These are phyloP conservation scores for Incumbomyces delicatus DNA, from an alignment of 2,329 filamentous ascomycete species.

Conservation along the genomic window DNA sequence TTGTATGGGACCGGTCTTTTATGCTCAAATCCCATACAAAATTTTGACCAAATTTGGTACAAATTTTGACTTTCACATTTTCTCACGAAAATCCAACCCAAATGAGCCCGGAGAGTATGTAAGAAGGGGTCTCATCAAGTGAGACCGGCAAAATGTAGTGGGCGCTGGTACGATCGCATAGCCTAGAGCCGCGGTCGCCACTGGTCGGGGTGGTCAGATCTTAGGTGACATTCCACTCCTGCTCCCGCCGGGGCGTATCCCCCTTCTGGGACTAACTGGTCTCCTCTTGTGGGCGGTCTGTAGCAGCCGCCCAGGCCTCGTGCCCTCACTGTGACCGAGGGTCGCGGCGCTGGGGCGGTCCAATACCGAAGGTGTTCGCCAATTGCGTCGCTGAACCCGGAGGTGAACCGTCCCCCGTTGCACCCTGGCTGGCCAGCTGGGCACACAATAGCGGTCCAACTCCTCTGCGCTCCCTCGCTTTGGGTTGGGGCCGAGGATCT, in stretches of 20 bases:
- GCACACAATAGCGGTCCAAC: background rate
- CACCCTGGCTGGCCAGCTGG: background rate
- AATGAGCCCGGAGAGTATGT: conserved; percentile 5
- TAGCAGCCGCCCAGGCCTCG: too few species aligned
- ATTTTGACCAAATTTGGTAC: too few species aligned
- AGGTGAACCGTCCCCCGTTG: background rate
- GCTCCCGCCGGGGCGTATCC: background rate
- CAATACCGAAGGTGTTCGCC: background rate
- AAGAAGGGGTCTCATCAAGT: background rate
- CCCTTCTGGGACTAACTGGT: background rate
- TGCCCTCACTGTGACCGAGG: background rate
- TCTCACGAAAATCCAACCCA: conserved; percentile 5
- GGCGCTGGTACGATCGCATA: background rate
- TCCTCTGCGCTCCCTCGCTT: background rate
- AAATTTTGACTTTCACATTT: conserved; percentile 12
- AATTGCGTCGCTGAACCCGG: background rate
- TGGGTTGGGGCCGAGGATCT: background rate
- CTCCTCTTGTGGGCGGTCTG: too few species aligned
- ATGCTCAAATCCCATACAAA: too few species aligned
- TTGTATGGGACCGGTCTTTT: too few species aligned
- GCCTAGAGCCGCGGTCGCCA: background rate
- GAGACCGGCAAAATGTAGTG: too few species aligned
- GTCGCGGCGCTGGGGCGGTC: background rate
- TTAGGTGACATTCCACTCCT: background rate
- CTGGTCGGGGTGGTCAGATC: background rate